These are phyloP conservation scores for Pythium insidiosum DNA, from an alignment of 352 stramenopile species.

Conservation along the genomic window DNA sequence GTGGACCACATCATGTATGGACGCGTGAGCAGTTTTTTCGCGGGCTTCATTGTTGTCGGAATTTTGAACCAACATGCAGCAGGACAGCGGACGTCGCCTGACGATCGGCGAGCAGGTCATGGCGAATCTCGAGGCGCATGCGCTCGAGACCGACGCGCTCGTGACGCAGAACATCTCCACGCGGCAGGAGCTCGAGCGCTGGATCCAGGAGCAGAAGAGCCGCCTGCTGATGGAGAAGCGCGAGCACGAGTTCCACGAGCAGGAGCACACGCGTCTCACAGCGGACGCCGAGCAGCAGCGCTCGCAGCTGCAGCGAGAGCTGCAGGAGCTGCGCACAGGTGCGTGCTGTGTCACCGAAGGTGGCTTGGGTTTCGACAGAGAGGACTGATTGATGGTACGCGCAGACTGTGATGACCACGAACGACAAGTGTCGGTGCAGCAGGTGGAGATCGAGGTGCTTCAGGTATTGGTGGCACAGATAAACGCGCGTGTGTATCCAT, in stretches of 20 bases:
- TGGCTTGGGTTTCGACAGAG: background rate
- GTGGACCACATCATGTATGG: too few species aligned
- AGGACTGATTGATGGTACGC: background rate
- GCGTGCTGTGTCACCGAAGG: background rate
- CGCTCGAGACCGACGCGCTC: constrained; percentile 11
- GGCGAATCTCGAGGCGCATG: background rate
- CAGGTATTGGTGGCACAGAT: too few species aligned
- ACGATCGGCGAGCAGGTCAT: too few species aligned
- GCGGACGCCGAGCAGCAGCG: constrained; percentile 15
- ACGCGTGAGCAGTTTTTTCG: too few species aligned
- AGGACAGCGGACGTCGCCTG: too few species aligned
- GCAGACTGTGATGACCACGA: constrained; percentile 26
- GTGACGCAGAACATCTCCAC: constrained; percentile 13
- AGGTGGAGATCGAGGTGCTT: constrained; percentile 67
- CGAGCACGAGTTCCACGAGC: constrained; percentile 7
- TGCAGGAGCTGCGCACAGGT: constrained; percentile 10
- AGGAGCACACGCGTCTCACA: constrained; percentile 8
- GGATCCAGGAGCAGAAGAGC: constrained; percentile 16
- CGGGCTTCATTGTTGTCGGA: too few species aligned
- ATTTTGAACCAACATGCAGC: too few species aligned
- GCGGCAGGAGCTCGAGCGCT: constrained; percentile 16
- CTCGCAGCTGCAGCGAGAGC: constrained; percentile 13
- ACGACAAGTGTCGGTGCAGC: constrained; percentile 34
- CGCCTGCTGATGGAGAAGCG: constrained; percentile 13
- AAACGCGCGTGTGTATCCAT: too few species aligned